Conservation (phyloP, 306 rosid species). For the Alnus rubra region DNA sequence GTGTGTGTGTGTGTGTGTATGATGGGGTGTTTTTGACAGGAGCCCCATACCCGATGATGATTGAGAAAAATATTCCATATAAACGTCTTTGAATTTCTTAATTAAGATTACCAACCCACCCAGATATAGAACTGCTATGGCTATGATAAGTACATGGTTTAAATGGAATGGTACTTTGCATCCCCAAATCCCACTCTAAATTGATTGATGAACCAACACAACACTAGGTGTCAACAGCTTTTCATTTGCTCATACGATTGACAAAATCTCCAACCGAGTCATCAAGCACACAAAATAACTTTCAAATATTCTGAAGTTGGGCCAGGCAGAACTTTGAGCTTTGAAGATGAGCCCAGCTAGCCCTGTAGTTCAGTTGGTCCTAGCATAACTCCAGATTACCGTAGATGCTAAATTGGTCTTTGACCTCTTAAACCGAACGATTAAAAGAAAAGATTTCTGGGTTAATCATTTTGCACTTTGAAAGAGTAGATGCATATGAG, state of each 20-base stretch:
- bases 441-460: no score
- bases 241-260: background rate
- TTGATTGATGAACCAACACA: slow-evolving; percentile 31
- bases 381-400: no score
- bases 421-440: no score
- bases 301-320: background rate
- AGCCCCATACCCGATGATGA: slow-evolving; percentile 36
- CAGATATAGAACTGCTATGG: slow-evolving; percentile 23
- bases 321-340: background rate
- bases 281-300: no score
- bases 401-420: no score
- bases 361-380: background rate
- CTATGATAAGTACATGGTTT: slow-evolving; percentile 37
- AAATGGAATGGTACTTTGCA: slow-evolving; percentile 39
- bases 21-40: slow-evolving; percentile 30
- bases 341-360: background rate
- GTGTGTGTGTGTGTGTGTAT: no score
- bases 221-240: background rate
- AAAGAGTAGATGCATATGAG: no score
- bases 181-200: slow-evolving; percentile 19
- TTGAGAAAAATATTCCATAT: slow-evolving; percentile 21
- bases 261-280: background rate
- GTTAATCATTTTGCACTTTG: no score
- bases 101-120: background rate
- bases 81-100: background rate